Evolutionary conservation across 371 early-diverging fungal species (phyloP), one percentile per base, ranked within the genome.

Genomic region (Circinella minor): DNA sequence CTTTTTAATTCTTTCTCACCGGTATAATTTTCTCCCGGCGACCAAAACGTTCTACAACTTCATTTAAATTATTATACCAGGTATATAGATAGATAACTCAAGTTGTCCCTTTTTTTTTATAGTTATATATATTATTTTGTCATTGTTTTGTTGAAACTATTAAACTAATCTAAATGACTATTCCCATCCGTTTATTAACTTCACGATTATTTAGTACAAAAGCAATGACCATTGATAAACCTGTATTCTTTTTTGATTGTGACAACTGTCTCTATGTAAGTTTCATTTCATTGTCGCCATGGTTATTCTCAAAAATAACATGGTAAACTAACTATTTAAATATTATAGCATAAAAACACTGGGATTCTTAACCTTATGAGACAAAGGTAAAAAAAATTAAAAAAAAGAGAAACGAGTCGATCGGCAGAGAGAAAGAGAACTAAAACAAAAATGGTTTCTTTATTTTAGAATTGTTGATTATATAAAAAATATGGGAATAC

Each of bases 261-360:
- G 95, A 95, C 74, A 94, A 95, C 76, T 92, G 92, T 68, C 86
- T 95, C n/a, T 95, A 95, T 69, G 83, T 80, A 77, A 71, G 76
- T 55, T 18, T 27, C 7, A 27, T 5, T 9, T 43, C 11, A 43
- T 43, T 43, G 6, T 43, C 11, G 1, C 3, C 27, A 27, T 27
- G 27, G 27, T 27, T 27, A 27, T 27, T 2, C 2, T 27, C 27
- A 27, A 27, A 27, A 27, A 27, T 27, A 20, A 14, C 0, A 55
- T 1, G 55, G 11, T 11, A 38, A 17, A 8, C 36, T 61, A 15
- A 39, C 27, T 20, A 34, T 4, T 20, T 14, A 46, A 36, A 6
- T 27, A 43, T 36, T 13, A 63, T 61, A 77, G 77, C 79, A 79
- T 64, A 85, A 85, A 66, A 55, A 79, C 36, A 67, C 83, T 17